A percentile compares a stretch with the other conserved stretches of the same genome.
phyloP scores from a whole-genome alignment of 2,329 filamentous ascomycete genomes.

The Pestalotiopsis sp. region DNA sequence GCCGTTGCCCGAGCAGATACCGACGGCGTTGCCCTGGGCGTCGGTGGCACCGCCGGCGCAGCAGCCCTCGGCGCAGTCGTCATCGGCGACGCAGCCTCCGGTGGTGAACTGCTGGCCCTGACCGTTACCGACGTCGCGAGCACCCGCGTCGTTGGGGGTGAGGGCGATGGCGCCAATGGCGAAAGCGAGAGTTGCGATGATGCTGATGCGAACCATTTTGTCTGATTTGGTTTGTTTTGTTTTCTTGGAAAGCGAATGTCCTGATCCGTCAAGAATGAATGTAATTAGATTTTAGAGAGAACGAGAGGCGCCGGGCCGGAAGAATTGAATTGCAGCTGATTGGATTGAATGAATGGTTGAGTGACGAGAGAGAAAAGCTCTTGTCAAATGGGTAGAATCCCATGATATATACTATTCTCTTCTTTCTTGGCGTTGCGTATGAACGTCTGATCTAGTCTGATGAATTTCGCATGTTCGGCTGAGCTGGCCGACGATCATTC shows the following conservation, averaged over 20 bases:
- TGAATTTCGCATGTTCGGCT: neutral
- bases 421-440: neutral
- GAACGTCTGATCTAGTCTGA: neutral
- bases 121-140: slow-evolving; percentile 9
- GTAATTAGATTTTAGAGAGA: slow-evolving; percentile 1
- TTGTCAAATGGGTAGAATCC: neutral
- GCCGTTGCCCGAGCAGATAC: slow-evolving; percentile 38
- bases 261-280: neutral
- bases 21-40: slow-evolving; percentile 28
- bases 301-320: slow-evolving; percentile 12
- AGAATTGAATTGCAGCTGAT: neutral
- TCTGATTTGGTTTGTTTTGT: neutral
- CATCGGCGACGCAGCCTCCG: slow-evolving; percentile 36
- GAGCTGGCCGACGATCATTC: neutral
- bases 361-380: neutral
- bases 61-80: slow-evolving; percentile 36
- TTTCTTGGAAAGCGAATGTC: neutral
- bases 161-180: slow-evolving; percentile 10
- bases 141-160: slow-evolving; percentile 12
- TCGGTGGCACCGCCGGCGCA: slow-evolving; percentile 23
- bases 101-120: slow-evolving; percentile 39
- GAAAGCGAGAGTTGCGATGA: slow-evolving; percentile 12
- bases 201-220: slow-evolving; percentile 16
- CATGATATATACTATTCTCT: neutral
- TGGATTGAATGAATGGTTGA: slow-evolving; percentile 1